phyloP scores from a whole-genome alignment of 2,329 filamentous ascomycete genomes.

The Fulvia fulva region DNA sequence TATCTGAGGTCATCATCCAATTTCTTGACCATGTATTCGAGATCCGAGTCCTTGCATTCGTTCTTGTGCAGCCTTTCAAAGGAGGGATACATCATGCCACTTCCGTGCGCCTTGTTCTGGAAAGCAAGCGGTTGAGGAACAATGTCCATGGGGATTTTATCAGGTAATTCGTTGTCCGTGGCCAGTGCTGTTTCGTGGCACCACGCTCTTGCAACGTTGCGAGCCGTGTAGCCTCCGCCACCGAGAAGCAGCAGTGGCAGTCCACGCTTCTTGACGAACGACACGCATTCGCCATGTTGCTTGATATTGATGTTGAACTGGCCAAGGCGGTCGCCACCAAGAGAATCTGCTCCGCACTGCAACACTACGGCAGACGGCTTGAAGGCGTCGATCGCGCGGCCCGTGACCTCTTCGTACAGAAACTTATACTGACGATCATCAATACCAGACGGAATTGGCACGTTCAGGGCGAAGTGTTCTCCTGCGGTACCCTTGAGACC shows the following conservation, averaged over 20 bases:
- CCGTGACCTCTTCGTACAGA: conserved; percentile 79
- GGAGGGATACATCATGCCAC: conserved; percentile 72
- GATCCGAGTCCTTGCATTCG: conserved; percentile 73
- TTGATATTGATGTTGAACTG: conserved; percentile 96
- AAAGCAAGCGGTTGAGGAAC: conserved; percentile 88
- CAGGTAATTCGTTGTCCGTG: conserved; percentile 67
- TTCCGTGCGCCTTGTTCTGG: conserved; percentile 66
- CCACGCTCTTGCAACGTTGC: conserved; percentile 95
- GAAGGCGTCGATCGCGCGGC: conserved; percentile 74
- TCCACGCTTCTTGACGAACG: conserved; percentile 75
- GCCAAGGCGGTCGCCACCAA: conserved; percentile 88
- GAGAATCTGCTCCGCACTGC: conserved; percentile 91
- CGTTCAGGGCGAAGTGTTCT: conserved; percentile 66
- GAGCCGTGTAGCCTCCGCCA: conserved; percentile 91
- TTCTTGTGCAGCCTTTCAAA: conserved; percentile 62
- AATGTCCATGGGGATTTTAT: conserved; percentile 67
- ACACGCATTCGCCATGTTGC: conserved; percentile 87
- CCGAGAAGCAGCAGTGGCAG: conserved; percentile 87
- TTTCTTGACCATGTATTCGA: conserved; percentile 70
- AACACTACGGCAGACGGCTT: conserved; percentile 87
- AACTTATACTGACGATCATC: conserved; percentile 72
- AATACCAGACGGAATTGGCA: conserved; percentile 65
- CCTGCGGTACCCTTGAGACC: conserved; percentile 72
- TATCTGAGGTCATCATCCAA: conserved; percentile 84
- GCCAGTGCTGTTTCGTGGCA: conserved; percentile 93